Base-by-base conservation (phyloP, 805 yeast genomes). In the Peterozyma toletana region DNA sequence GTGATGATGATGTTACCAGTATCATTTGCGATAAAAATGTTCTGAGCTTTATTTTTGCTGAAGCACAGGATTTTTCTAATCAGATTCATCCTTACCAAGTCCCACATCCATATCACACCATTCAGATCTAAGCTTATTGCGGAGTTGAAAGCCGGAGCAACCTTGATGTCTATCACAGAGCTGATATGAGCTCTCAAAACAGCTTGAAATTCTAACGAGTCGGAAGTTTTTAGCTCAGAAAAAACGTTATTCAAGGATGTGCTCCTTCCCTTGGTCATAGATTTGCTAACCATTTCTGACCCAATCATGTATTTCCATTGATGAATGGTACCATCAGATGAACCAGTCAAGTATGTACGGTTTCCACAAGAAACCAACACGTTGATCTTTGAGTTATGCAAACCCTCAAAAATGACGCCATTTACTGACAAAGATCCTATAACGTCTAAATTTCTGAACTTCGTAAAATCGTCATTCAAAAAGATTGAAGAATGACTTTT, bases 51-150 rank as follows among this genome's bases (percentile, higher is more conserved):
- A 5, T 48, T 41, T 11, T 14, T 16, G n/a, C 29, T n/a, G 9
- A 54, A 47, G 6, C 56, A 47, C 34, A 38, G 37, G 11, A 57
- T 49, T 39, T 57, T 55, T 44, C 86, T 60, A 3, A 84, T 71
- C 37, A 72, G 68, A 41, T 70, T 70, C 41, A 66, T 67, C 30
- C 80, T 56, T 2, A 78, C 69, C 35, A 78, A 50, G 52, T 86
- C 87, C 91, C 95, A 86, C 3, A 80, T 49, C 15, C 70, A 69
- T 2, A 79, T 75, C 2, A 58, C 57, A 1, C 95, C 91, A 9
- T 57, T 63, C 0, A 43, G 51, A 54, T 83, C 88, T 18, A 77
- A 57, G 47, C 83, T 74, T 11, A 82, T 48, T 9, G 83, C 64
- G 3, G 73, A 57, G 42, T 81, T 78, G 54, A 69, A 82, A 36